Base-by-base conservation (phyloP, 1,284 basidiomycete species). In the Ganoderma resinaceum region DNA sequence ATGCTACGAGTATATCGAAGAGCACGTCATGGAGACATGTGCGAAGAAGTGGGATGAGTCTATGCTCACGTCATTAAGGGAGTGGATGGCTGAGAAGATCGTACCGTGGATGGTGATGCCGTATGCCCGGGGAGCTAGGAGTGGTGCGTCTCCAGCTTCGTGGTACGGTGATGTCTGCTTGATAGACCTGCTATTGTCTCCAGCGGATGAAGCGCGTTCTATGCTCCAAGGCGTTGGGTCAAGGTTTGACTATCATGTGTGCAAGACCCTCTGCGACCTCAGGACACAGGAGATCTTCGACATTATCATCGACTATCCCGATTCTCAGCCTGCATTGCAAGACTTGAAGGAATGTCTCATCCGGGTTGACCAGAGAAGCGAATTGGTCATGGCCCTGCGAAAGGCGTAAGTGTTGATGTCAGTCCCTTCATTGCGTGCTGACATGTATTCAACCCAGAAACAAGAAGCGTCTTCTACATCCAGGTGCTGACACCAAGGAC, bases 251-350 rank as follows among this genome's bases (percentile, higher is more conserved):
- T 96, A 95, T 73, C 93, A 96, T 73, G 89, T 97, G 73, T 95
- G 94, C 79, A 96, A 95, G 80, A 93, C 91, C 0, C 82, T 98
- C 46, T 95, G 93, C 74, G 92, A 96, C 76, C 81, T 97, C 33
- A 96, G 95, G 53, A 95, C 92, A 0, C 85, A 85, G 62, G 95
- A 99, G 80, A 91, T 99, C 23, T 99, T 98, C 76, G 95, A 98
- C 73, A 97, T 99, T 67, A 97, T 99, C 67, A 91, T 97, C 60
- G 94, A 96, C 75, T 98, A 91, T 74, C 97, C 98, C 0, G 93
- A 96, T 67, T 98, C 97, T 0, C 84, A 85, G 70, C 88, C 91
- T 1, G 96, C 96, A 0, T 82, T 99, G n/a, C 86, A 93, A 67
- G 98, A 99, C 78, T 85, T 99, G 37, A 92, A 90, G 89, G 90